Evolutionary conservation across 805 yeast species (phyloP).

Genomic region (Osmozyma mogii): DNA sequence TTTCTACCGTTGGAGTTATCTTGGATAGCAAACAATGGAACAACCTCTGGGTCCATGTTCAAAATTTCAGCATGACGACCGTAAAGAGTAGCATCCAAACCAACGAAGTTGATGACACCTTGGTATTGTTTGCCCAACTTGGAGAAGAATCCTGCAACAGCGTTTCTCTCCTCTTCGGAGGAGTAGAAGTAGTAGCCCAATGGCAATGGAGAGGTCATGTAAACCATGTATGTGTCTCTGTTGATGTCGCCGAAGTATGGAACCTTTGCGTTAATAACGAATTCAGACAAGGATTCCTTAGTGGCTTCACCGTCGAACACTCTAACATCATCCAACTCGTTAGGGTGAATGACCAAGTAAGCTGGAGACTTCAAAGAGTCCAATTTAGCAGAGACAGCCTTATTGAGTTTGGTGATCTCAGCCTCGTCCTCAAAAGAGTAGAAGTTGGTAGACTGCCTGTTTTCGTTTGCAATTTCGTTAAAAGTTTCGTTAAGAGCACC

Average conservation of each 20-base stretch:
- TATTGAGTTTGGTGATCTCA: slow-evolving; percentile 31
- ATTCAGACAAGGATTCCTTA: slow-evolving; percentile 32
- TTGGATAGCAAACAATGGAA: slow-evolving; percentile 86
- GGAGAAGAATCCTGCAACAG: slow-evolving; percentile 42
- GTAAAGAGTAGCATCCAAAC: slow-evolving; percentile 70
- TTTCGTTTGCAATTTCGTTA: slow-evolving; percentile 49
- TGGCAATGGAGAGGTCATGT: slow-evolving; percentile 68
- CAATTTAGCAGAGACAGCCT: slow-evolving; percentile 20
- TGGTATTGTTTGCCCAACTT: slow-evolving; percentile 66
- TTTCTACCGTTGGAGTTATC: slow-evolving; percentile 60
- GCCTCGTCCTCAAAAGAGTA: slow-evolving; percentile 39
- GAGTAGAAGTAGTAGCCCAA: slow-evolving; percentile 84
- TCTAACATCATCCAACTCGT: slow-evolving; percentile 35
- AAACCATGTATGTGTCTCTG: slow-evolving; percentile 67
- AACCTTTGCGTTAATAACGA: slow-evolving; percentile 55
- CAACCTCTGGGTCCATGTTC: slow-evolving; percentile 72
- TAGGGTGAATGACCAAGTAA: slow-evolving; percentile 42
- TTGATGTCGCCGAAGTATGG: slow-evolving; percentile 86
- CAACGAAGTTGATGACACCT: slow-evolving; percentile 81
- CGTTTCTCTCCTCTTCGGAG: slow-evolving; percentile 55
- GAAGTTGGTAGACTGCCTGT: slow-evolving; percentile 61
- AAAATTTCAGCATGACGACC: slow-evolving; percentile 85
- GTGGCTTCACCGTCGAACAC: slow-evolving; percentile 34
- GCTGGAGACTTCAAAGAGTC: slow-evolving; percentile 24
- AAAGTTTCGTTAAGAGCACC: slow-evolving; percentile 44